phyloP scores from a whole-genome alignment of 768 basidiomycete species.

The Amanita molliuscula region DNA sequence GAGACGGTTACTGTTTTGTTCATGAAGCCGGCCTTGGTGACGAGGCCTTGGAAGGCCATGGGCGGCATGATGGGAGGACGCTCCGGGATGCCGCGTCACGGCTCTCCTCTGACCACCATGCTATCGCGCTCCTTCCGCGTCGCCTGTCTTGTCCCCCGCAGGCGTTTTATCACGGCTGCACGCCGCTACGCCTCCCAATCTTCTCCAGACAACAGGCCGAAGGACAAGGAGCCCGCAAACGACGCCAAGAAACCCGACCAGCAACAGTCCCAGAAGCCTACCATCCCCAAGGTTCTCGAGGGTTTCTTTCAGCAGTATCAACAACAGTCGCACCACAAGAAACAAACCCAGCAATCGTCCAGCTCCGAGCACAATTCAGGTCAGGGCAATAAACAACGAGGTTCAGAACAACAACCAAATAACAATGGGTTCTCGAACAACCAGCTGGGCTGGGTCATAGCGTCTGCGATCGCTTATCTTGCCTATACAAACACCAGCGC shows the following conservation, averaged over 20 bases:
- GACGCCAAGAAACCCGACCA: conserved; percentile 5
- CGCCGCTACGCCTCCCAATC: conserved; percentile 30
- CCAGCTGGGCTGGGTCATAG: conserved; percentile 38
- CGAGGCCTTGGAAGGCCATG: conserved; percentile 63
- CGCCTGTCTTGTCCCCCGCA: conserved; percentile 26
- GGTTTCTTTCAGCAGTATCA: conserved; percentile 71
- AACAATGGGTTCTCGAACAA: conserved; percentile 51
- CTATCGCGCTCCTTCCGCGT: conserved; percentile 55
- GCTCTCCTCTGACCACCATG: conserved; percentile 27
- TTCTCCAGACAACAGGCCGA: conserved; percentile 22
- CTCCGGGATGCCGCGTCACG: background rate
- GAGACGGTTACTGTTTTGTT: conserved; percentile 79
- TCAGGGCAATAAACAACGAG: conserved; percentile 17
- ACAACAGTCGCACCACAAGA: conserved; percentile 30
- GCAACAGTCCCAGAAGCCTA: conserved; percentile 24
- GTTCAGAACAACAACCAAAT: conserved; percentile 32
- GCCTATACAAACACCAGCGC: conserved; percentile 50
- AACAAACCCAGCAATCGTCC: conserved; percentile 17
- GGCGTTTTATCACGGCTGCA: conserved; percentile 22
- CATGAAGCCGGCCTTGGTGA: conserved; percentile 78
- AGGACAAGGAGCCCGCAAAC: conserved; percentile 10
- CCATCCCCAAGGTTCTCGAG: conserved; percentile 58
- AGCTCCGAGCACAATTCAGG: conserved; percentile 26
- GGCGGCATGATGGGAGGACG: conserved; percentile 50
- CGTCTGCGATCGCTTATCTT: conserved; percentile 51